Conservation (phyloP, 257 asterid species). For the Fraxinus pennsylvanica region DNA sequence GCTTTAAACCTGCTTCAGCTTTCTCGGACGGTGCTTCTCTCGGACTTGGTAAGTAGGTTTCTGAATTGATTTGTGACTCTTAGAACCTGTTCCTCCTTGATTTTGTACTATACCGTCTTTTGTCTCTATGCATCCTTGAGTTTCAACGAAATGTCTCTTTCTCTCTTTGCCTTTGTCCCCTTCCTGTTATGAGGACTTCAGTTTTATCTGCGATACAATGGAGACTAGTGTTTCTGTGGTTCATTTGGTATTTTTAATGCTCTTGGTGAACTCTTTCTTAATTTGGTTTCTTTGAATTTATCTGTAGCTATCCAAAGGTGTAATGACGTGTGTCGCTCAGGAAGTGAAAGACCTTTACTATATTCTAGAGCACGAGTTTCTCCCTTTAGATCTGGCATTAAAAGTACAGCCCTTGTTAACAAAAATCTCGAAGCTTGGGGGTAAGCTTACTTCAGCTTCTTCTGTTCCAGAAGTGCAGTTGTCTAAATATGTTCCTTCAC, state of each 20-base stretch:
- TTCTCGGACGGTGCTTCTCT: constrained; percentile 70
- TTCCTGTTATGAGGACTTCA: constrained; percentile 3
- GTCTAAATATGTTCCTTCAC: constrained; percentile 63
- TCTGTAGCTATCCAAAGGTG: constrained; percentile 79
- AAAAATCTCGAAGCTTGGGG: constrained; percentile 79
- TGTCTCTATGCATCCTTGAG: neutral
- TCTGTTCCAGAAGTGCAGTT: constrained; percentile 72
- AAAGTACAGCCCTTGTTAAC: constrained; percentile 67
- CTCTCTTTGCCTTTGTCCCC: neutral
- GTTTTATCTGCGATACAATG: neutral
- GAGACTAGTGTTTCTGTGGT: neutral
- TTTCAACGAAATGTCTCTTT: neutral
- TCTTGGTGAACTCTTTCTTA: neutral
- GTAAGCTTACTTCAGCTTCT: constrained; percentile 70
- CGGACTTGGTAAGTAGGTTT: constrained; percentile 68
- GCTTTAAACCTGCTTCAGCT: constrained; percentile 57
- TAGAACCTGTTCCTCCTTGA: constrained; percentile 6
- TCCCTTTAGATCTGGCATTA: constrained; percentile 66
- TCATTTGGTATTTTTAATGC: neutral
- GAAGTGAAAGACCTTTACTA: constrained; percentile 85
- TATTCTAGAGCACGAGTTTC: constrained; percentile 68
- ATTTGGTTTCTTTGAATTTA: constrained; percentile 6
- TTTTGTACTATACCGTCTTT: neutral
- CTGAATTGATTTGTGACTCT: neutral
- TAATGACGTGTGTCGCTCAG: constrained; percentile 78